Conservation (phyloP, 208 protist genomes). For the Angomonas desouzai region DNA sequence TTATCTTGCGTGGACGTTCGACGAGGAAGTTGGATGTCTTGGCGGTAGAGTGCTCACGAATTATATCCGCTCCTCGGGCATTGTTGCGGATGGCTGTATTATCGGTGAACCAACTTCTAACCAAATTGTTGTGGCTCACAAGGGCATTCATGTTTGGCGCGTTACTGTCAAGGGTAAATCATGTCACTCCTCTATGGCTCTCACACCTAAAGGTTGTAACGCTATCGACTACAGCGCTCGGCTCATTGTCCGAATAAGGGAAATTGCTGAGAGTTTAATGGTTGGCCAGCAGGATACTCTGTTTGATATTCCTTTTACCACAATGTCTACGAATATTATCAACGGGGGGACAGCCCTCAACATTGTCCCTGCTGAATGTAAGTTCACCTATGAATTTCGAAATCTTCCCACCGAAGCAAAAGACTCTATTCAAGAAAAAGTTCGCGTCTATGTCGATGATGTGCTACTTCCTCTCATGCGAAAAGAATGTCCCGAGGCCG, state of each 20-base stretch:
- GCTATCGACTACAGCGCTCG: slow-evolving; percentile 31
- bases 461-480: slow-evolving; percentile 32
- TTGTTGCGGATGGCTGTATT: slow-evolving; percentile 40
- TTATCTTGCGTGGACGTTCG: slow-evolving; percentile 31
- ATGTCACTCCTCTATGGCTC: slow-evolving; percentile 42
- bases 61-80: neutral
- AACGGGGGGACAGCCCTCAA: slow-evolving; percentile 37
- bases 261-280: slow-evolving; percentile 23
- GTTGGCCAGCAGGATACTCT: slow-evolving; percentile 16
- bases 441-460: slow-evolving; percentile 34
- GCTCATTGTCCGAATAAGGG: slow-evolving; percentile 34
- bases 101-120: slow-evolving; percentile 37
- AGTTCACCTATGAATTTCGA: slow-evolving; percentile 31
- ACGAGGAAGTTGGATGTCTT: slow-evolving; percentile 20
- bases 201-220: slow-evolving; percentile 38
- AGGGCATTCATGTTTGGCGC: slow-evolving; percentile 22
- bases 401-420: slow-evolving; percentile 25
- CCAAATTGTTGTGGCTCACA: slow-evolving; percentile 31
- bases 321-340: slow-evolving; percentile 30
- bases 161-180: slow-evolving; percentile 39
- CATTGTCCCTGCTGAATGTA: slow-evolving; percentile 49
- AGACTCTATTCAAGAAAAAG: slow-evolving; percentile 19
- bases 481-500: slow-evolving; percentile 33
- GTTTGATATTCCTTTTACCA: slow-evolving; percentile 29
- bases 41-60: neutral